Percentiles rank a stretch among this genome's conserved stretches.
Evolutionary conservation across 805 yeast genomes (phyloP).

Genomic region (Pichia cephalocereana): DNA sequence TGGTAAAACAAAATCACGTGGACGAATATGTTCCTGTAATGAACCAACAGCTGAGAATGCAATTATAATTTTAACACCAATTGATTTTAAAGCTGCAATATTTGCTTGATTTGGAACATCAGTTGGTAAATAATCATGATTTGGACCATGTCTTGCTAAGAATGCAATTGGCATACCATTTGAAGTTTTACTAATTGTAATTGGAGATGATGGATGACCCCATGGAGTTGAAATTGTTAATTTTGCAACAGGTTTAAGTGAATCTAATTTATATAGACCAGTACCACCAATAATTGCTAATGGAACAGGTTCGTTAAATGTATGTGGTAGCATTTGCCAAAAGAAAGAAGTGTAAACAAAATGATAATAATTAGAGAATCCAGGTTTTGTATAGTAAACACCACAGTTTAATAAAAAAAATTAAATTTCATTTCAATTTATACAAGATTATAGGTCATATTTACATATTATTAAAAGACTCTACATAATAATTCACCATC

Average conservation of each 20-base stretch:
- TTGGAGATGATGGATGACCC: conserved; percentile 94
- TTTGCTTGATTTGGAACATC: conserved; percentile 92
- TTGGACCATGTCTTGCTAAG: conserved; percentile 86
- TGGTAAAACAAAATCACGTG: conserved; percentile 95
- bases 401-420: too few species aligned
- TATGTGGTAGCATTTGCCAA: conserved; percentile 31
- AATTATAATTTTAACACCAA: conserved; percentile 80
- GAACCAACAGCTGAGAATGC: conserved; percentile 98
- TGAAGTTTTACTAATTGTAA: conserved; percentile 75
- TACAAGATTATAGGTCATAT: neutral
- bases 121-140: conserved; percentile 83
- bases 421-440: neutral
- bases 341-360: neutral
- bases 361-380: too few species aligned
- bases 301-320: conserved; percentile 56
- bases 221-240: conserved; percentile 85
- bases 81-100: conserved; percentile 84
- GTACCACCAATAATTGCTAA: conserved; percentile 96
- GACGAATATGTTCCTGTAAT: conserved; percentile 76
- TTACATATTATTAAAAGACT: conserved; percentile 23
- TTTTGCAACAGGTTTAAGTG: conserved; percentile 77
- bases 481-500: conserved; percentile 81
- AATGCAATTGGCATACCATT: conserved; percentile 84
- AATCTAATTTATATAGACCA: conserved; percentile 84
- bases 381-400: too few species aligned